A percentile compares a stretch with the other conserved stretches of the same genome.
These are phyloP conservation scores for Rhizopogon vinicolor DNA, from an alignment of 768 basidiomycete species.

Conservation along the genomic window DNA sequence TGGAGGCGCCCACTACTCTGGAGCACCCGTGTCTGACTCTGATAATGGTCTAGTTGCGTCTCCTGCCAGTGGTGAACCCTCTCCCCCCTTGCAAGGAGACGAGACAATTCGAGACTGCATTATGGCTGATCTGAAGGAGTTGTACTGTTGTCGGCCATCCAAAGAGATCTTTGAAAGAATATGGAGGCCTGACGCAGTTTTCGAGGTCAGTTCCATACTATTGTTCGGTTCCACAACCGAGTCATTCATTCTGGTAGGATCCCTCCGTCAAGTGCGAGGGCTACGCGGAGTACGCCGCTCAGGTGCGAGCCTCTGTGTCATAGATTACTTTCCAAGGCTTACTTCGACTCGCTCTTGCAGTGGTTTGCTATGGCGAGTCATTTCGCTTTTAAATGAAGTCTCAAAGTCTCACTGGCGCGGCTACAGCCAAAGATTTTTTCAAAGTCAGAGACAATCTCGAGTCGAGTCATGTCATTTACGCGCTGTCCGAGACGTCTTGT, in stretches of 20 bases:
- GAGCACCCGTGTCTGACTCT: conserved; percentile 30
- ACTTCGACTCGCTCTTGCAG: conserved; percentile 20
- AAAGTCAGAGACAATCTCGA: conserved; percentile 43
- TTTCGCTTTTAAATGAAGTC: neutral
- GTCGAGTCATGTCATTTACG: conserved; percentile 57
- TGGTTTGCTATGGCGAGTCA: conserved; percentile 49
- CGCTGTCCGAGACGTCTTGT: conserved; percentile 55
- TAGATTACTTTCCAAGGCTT: neutral
- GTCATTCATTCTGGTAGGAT: conserved; percentile 30
- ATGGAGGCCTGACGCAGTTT: conserved; percentile 50
- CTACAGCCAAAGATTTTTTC: conserved; percentile 51
- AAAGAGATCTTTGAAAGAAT: conserved; percentile 46
- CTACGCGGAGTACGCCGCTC: conserved; percentile 46
- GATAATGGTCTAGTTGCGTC: conserved; percentile 5
- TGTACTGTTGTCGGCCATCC: conserved; percentile 53
- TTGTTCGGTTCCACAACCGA: neutral
- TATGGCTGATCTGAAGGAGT: conserved; percentile 51
- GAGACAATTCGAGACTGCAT: conserved; percentile 42
- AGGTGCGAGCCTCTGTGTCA: conserved; percentile 34
- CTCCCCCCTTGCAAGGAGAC: conserved; percentile 24
- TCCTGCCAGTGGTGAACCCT: neutral
- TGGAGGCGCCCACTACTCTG: conserved; percentile 61
- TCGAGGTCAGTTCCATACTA: conserved; percentile 34
- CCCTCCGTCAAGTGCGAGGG: conserved; percentile 47
- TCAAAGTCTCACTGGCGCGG: neutral